Evolutionary conservation across 345 rosid species (phyloP), one percentile per base, ranked within the genome.

Genomic region (Toxicodendron radicans): DNA sequence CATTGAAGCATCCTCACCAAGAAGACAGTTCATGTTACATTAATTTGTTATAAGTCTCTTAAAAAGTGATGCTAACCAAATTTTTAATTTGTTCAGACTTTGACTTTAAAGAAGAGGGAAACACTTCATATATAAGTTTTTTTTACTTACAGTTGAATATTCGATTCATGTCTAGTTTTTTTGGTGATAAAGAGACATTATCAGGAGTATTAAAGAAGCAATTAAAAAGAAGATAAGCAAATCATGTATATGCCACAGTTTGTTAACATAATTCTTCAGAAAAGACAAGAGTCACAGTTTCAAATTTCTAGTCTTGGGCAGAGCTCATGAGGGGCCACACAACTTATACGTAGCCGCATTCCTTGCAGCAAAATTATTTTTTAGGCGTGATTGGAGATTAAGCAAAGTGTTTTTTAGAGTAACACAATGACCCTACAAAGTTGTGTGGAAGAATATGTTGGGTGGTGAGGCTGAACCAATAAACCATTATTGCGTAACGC

Each of bases 161-260:
- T 27, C 30, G 30, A 27, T 27, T 27, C 2, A 27, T 0, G 0
- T 27, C 30, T 27, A 27, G 2, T 27, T 58, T 70, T 38, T 16
- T 56, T 56, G 53, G 62, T 57, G 64, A 38, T 38, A 70, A 56
- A 30, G 27, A 32, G 17, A 58, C 54, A 7, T 17, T 21, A 24
- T 58, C 16, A 43, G 79, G 88, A 87, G 87, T 85, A 76, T 84
- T 54, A 56, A 59, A 68, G 33, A 87, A 89, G 92, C 75, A 73
- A 73, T 20, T 45, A 24, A 21, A 4, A 41, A 59, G 18, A 66
- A 24, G 57, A 60, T 59, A 23, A 45, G 24, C 38, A 27, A 27
- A 2, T 27, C 2, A 1, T 27, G 2, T 38, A n/a, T 46, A 21
- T 32, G 58, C n/a, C 61, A 13, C 41, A 38, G 10, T 71, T 62